Evolutionary conservation across 1,284 basidiomycete genomes (phyloP).

Genomic region (Amylostereum areolatum): DNA sequence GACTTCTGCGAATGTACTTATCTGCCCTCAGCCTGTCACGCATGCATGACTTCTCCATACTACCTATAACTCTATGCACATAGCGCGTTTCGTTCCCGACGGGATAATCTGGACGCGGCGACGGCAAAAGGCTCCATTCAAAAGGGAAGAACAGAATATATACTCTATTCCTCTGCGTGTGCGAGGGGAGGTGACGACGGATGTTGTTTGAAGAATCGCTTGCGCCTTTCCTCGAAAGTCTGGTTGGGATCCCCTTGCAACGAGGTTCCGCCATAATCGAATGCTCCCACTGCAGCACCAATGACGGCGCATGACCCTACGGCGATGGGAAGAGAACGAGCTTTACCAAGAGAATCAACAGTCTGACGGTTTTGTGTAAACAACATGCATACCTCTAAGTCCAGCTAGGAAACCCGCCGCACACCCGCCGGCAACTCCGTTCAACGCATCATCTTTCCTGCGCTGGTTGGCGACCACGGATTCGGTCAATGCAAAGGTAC

Average conservation of each 20-base stretch:
- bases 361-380: not conserved
- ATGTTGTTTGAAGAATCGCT: slow-evolving; percentile 66
- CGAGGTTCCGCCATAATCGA: slow-evolving; percentile 72
- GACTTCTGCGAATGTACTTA: too few relatives aligned
- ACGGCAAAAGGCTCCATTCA: not conserved
- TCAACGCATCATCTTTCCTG: slow-evolving; percentile 77
- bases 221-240: slow-evolving; percentile 54
- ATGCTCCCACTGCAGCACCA: slow-evolving; percentile 77
- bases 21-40: too few relatives aligned
- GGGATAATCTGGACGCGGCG: not conserved
- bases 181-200: slow-evolving; percentile 24
- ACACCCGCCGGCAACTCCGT: slow-evolving; percentile 85
- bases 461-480: slow-evolving; percentile 78
- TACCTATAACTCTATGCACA: too few relatives aligned
- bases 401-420: slow-evolving; percentile 92
- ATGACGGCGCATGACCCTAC: slow-evolving; percentile 77
- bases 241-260: slow-evolving; percentile 41
- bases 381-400: slow-evolving; percentile 54
- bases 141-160: slow-evolving; percentile 7
- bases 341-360: slow-evolving; percentile 34
- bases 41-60: too few relatives aligned
- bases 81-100: not conserved
- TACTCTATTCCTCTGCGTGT: slow-evolving; percentile 20
- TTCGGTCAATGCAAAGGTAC: slow-evolving; percentile 82
- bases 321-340: slow-evolving; percentile 81